Percentiles rank a stretch among this genome's conserved stretches.
phyloP scores from a whole-genome alignment of 306 rosid genomes.

The Hylodesmum podocarpum region DNA sequence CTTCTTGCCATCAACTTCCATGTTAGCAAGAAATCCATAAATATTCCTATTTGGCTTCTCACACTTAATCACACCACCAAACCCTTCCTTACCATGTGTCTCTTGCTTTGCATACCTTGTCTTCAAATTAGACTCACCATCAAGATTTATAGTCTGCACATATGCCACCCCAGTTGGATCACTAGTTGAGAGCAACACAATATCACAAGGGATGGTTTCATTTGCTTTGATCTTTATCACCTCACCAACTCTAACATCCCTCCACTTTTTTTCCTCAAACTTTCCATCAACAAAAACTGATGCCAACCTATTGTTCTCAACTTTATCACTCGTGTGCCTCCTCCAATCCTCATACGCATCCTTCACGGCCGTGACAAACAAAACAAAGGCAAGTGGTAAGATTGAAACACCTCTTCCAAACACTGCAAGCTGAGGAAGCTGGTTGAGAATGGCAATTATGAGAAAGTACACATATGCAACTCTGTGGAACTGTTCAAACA shows the following conservation, averaged over 20 bases:
- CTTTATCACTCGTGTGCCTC: slow-evolving; percentile 73
- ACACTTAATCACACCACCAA: slow-evolving; percentile 65
- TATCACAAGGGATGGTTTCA: slow-evolving; percentile 89
- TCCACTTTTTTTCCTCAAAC: slow-evolving; percentile 53
- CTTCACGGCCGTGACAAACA: slow-evolving; percentile 79
- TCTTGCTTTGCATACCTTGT: slow-evolving; percentile 90
- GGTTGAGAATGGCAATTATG: slow-evolving; percentile 85
- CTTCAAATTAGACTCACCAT: slow-evolving; percentile 93
- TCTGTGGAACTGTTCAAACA: slow-evolving; percentile 94
- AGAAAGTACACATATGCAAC: slow-evolving; percentile 91
- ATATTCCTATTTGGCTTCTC: slow-evolving; percentile 95
- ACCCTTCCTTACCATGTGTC: slow-evolving; percentile 54
- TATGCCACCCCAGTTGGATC: slow-evolving; percentile 93
- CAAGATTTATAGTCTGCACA: slow-evolving; percentile 86
- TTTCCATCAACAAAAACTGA: slow-evolving; percentile 48
- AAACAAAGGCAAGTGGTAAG: slow-evolving; percentile 81
- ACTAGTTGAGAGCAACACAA: slow-evolving; percentile 90
- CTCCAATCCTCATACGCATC: slow-evolving; percentile 89
- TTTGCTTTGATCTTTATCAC: slow-evolving; percentile 60
- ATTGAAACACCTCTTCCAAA: slow-evolving; percentile 80
- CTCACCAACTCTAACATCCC: slow-evolving; percentile 75
- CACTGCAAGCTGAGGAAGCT: slow-evolving; percentile 95
- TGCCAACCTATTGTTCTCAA: slow-evolving; percentile 87
- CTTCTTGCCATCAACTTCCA: slow-evolving; percentile 76
- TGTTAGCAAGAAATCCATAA: slow-evolving; percentile 79